phyloP scores from a whole-genome alignment of 768 basidiomycete genomes.

The Myochromella boudieri region DNA sequence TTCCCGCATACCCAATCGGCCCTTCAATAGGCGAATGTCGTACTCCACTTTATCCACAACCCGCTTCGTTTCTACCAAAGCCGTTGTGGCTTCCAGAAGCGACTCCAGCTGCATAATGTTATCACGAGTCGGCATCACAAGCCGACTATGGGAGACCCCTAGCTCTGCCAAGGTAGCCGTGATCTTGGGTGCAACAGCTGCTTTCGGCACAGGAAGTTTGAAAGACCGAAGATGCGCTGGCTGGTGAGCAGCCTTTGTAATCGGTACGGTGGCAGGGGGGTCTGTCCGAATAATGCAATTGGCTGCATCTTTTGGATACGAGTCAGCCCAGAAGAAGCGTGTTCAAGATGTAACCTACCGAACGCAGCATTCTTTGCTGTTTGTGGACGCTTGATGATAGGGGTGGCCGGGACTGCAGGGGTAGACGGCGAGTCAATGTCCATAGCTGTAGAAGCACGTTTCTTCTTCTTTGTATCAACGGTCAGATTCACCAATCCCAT shows the following conservation, averaged over 20 bases:
- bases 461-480: constrained; percentile 60
- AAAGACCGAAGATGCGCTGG: constrained; percentile 85
- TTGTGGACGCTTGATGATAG: constrained; percentile 41
- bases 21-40: constrained; percentile 74
- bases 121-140: constrained; percentile 93
- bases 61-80: constrained; percentile 88
- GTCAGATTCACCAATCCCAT: constrained; percentile 44
- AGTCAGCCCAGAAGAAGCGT: constrained; percentile 12
- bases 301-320: constrained; percentile 47
- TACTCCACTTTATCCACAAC: constrained; percentile 83
- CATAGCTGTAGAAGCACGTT: constrained; percentile 40
- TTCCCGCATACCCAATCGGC: constrained; percentile 53
- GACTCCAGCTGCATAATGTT: constrained; percentile 75
- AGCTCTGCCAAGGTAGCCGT: constrained; percentile 76
- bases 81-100: constrained; percentile 67
- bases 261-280: constrained; percentile 45
- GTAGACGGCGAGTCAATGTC: constrained; percentile 52
- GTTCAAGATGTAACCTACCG: constrained; percentile 37
- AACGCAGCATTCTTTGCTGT: constrained; percentile 57
- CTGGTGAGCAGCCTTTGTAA: constrained; percentile 75
- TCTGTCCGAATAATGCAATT: constrained; percentile 78
- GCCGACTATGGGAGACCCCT: constrained; percentile 64
- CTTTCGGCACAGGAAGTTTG: constrained; percentile 80
- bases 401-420: constrained; percentile 32
- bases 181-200: constrained; percentile 72